Percentiles rank a stretch among this genome's conserved stretches.
Conservation (phyloP, 2,329 filamentous ascomycete genomes). For the Magnaporthiopsis rhizophila region DNA sequence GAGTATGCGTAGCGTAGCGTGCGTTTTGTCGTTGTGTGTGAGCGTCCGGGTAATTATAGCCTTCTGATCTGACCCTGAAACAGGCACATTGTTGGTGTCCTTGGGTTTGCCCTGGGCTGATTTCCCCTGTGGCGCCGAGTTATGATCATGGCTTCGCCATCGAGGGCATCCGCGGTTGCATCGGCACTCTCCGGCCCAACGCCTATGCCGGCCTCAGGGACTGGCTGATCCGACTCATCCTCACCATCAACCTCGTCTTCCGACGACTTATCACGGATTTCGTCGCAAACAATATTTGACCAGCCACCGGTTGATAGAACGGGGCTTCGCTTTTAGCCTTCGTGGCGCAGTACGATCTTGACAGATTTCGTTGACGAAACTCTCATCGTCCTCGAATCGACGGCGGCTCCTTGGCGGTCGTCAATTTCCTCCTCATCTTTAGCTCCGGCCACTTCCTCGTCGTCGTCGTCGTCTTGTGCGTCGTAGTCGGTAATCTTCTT, state of each 20-base stretch:
- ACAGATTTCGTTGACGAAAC: slow-evolving; percentile 74
- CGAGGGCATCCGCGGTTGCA: slow-evolving; percentile 42
- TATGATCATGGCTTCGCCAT: slow-evolving; percentile 74
- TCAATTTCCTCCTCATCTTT: slow-evolving; percentile 73
- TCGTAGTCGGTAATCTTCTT: slow-evolving; percentile 99
- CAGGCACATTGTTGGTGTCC: slow-evolving; percentile 59
- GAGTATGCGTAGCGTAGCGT: slow-evolving; percentile 73
- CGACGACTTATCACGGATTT: slow-evolving; percentile 81
- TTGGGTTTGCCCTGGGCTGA: slow-evolving; percentile 38
- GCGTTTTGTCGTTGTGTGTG: slow-evolving; percentile 92
- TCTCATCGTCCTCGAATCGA: slow-evolving; percentile 89
- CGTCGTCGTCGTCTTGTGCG: slow-evolving; percentile 83
- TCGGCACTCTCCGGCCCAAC: slow-evolving; percentile 34
- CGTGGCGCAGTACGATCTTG: slow-evolving; percentile 58
- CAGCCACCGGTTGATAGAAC: no score
- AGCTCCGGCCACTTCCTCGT: slow-evolving; percentile 69
- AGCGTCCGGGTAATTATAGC: slow-evolving; percentile 70
- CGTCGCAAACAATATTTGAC: slow-evolving; percentile 31
- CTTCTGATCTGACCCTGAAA: slow-evolving; percentile 84
- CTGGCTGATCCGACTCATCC: slow-evolving; percentile 46
- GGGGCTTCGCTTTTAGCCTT: no score
- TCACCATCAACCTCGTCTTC: slow-evolving; percentile 65
- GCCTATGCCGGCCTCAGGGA: slow-evolving; percentile 31
- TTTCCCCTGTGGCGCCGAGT: slow-evolving; percentile 49
- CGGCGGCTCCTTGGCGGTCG: slow-evolving; percentile 91